Evolutionary conservation across 2,329 filamentous ascomycete species (phyloP).

Genomic region (Coniochaeta sp.): DNA sequence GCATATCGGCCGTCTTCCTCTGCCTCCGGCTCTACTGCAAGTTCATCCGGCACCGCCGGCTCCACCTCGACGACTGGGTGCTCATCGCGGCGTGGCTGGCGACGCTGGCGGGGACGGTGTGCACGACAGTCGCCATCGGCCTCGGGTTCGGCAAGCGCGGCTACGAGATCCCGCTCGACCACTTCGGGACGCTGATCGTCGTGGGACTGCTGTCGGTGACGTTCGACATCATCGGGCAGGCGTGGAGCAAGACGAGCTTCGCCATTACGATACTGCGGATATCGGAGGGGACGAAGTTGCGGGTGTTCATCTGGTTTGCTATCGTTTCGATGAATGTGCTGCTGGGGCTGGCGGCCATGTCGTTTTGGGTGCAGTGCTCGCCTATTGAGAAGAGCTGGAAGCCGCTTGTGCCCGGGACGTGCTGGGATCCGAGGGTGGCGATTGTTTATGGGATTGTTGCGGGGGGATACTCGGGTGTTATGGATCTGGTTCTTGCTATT

Average conservation of each 20-base stretch:
- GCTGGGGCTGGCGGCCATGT: not conserved
- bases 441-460: not conserved
- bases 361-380: not conserved
- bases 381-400: not conserved
- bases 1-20: not conserved
- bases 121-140: constrained; percentile 12
- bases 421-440: not conserved
- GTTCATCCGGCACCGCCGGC: not conserved
- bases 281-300: not conserved
- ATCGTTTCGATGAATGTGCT: not conserved
- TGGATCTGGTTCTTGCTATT: constrained; percentile 11
- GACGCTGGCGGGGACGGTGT: constrained; percentile 11
- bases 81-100: constrained; percentile 8
- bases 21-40: constrained; percentile 5
- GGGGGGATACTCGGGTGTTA: constrained; percentile 9
- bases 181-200: constrained; percentile 12
- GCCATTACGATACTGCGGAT: not conserved
- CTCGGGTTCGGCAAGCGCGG: constrained; percentile 14
- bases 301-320: constrained; percentile 1
- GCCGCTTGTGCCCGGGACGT: not conserved
- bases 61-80: constrained; percentile 5
- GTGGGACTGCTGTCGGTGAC: constrained; percentile 12
- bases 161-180: constrained; percentile 11
- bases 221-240: constrained; percentile 12
- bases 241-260: not conserved